A percentile compares a stretch with the other conserved stretches of the same genome.
Conservation (phyloP, 805 yeast species). For the Candida golubevii region DNA sequence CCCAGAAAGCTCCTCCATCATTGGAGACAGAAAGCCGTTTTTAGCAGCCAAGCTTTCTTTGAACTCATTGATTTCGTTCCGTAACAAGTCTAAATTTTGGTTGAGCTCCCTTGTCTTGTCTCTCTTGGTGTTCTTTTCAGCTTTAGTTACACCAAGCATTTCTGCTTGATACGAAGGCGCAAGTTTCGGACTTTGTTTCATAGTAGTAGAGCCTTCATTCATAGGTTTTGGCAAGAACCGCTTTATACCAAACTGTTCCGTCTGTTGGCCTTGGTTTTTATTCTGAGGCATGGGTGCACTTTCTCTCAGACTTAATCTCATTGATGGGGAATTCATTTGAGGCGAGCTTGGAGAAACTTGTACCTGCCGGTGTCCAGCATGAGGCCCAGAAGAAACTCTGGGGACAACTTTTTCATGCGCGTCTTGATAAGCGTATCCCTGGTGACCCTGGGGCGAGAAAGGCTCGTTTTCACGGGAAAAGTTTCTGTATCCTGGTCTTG, state of each 20-base stretch:
- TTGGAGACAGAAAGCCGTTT: not conserved
- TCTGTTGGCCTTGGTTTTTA: not conserved
- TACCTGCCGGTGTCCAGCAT: conserved; percentile 1
- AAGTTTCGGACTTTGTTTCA: not conserved
- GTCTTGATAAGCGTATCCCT: not conserved
- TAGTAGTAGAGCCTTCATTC: not conserved
- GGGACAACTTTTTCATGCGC: not conserved
- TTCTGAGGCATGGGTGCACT: not conserved
- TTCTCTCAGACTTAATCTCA: not conserved
- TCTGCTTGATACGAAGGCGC: no score
- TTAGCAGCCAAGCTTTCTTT: conserved; percentile 35
- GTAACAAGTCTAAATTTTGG: conserved; percentile 37
- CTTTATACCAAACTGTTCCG: not conserved
- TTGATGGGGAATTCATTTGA: not conserved
- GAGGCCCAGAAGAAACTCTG: not conserved
- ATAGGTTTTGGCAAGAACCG: not conserved
- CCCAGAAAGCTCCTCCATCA: not conserved
- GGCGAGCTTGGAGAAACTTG: conserved; percentile 3
- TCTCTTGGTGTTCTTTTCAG: conserved; percentile 6
- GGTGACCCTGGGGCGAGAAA: not conserved
- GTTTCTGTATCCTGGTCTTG: conserved; percentile 1
- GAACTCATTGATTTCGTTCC: conserved; percentile 42
- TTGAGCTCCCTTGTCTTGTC: conserved; percentile 35
- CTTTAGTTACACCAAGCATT: not conserved
- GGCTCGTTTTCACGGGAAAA: conserved; percentile 2